These are phyloP conservation scores for Diaporthe caulivora DNA, from an alignment of 2,329 filamentous ascomycete species.

Conservation along the genomic window DNA sequence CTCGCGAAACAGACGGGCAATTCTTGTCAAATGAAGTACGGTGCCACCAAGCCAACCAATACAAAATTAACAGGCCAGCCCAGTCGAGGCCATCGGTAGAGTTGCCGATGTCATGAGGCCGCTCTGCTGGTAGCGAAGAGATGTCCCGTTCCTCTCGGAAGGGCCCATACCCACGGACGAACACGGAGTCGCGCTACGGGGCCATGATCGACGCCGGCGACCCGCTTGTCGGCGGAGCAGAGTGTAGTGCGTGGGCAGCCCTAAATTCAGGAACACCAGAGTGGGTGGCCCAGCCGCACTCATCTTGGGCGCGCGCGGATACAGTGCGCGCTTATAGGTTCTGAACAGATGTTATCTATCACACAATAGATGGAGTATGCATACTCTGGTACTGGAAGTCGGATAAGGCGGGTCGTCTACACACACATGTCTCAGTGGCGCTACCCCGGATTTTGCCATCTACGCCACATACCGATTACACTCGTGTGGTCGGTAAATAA, in stretches of 20 bases:
- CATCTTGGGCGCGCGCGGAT: slow-evolving; percentile 7
- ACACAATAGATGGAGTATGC: neutral
- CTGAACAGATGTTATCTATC: neutral
- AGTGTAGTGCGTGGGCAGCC: slow-evolving; percentile 30
- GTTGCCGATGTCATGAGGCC: neutral
- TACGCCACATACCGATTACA: neutral
- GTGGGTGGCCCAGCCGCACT: slow-evolving; percentile 8
- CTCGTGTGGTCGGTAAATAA: neutral
- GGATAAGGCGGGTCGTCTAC: neutral
- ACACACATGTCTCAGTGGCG: neutral
- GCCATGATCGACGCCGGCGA: slow-evolving; percentile 32
- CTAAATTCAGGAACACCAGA: slow-evolving; percentile 37
- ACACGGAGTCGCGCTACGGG: slow-evolving; percentile 15
- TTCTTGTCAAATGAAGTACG: neutral
- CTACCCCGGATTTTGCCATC: neutral
- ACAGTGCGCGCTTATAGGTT: slow-evolving; percentile 16
- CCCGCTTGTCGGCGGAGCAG: slow-evolving; percentile 32
- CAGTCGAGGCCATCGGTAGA: neutral
- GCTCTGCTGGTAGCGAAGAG: neutral
- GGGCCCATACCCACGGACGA: neutral
- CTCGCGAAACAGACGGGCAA: neutral
- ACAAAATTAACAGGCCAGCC: neutral
- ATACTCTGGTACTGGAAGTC: neutral
- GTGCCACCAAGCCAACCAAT: neutral
- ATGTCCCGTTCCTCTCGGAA: neutral